Evolutionary conservation across 1,284 basidiomycete species (phyloP).

Genomic region (Apiotrichum gracile): DNA sequence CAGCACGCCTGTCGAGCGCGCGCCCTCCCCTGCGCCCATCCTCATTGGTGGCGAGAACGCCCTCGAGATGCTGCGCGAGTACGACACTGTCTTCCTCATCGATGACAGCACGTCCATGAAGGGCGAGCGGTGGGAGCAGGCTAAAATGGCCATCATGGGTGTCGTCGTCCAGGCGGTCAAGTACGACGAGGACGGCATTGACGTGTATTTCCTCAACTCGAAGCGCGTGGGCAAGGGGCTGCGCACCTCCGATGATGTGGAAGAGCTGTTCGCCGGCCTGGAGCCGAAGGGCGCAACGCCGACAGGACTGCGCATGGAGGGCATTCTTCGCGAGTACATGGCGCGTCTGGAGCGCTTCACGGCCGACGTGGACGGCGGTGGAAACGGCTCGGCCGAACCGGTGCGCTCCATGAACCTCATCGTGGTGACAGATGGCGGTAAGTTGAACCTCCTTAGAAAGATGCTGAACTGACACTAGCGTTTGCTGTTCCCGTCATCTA

Average conservation of each 20-base stretch:
- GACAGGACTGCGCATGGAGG: conserved; percentile 35
- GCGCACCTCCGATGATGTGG: conserved; percentile 35
- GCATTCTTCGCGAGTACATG: conserved; percentile 44
- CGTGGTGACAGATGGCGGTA: conserved; percentile 37
- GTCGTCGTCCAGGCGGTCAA: conserved; percentile 36
- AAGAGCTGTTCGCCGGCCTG: conserved; percentile 41
- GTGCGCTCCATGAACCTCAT: conserved; percentile 43
- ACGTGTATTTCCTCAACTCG: conserved; percentile 45
- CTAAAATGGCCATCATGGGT: conserved; percentile 32
- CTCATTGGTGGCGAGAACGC: conserved; percentile 25
- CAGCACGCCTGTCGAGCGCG: no score
- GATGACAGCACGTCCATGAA: conserved; percentile 41
- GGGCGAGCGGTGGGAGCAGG: conserved; percentile 39
- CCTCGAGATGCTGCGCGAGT: conserved; percentile 37
- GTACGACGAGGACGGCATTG: conserved; percentile 42
- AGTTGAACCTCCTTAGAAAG: neutral
- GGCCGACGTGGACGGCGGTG: neutral
- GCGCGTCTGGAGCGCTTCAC: conserved; percentile 27
- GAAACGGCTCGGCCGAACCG: conserved; percentile 4
- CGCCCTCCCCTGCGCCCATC: neutral
- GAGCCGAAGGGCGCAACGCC: conserved; percentile 39
- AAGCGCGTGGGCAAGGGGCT: conserved; percentile 35
- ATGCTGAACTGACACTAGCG: conserved; percentile 14
- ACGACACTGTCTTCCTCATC: conserved; percentile 45
- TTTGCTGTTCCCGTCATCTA: conserved; percentile 25